Percentiles rank a stretch among this genome's conserved stretches.
phyloP scores from a whole-genome alignment of 1,284 basidiomycete genomes.

The Trichosporon sp. region DNA sequence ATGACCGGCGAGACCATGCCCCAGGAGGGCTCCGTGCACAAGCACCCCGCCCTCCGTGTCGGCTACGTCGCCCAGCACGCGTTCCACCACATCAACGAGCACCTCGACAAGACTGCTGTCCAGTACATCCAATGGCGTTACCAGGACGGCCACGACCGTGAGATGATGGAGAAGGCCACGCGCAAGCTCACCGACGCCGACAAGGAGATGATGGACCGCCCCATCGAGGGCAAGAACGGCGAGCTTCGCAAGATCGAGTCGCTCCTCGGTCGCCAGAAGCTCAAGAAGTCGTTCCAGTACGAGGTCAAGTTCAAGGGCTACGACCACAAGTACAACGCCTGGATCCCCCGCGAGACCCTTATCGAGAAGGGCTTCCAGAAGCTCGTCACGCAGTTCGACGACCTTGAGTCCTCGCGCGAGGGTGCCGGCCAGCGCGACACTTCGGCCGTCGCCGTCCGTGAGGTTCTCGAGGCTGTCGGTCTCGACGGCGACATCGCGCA shows the following conservation, averaged over 20 bases:
- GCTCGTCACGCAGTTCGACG: slow-evolving; percentile 91
- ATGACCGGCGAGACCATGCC: slow-evolving; percentile 93
- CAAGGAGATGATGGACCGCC: slow-evolving; percentile 70
- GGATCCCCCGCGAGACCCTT: slow-evolving; percentile 87
- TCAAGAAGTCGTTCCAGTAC: slow-evolving; percentile 93
- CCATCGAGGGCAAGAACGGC: slow-evolving; percentile 89
- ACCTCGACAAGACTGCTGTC: slow-evolving; percentile 91
- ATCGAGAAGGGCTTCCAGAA: slow-evolving; percentile 86
- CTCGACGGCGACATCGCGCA: slow-evolving; percentile 95
- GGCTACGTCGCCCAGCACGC: slow-evolving; percentile 98
- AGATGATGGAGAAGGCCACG: slow-evolving; percentile 87
- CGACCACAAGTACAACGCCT: slow-evolving; percentile 86
- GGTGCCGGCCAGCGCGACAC: slow-evolving; percentile 86
- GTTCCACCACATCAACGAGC: slow-evolving; percentile 90
- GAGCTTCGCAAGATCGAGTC: slow-evolving; percentile 80
- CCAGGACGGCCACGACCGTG: slow-evolving; percentile 97
- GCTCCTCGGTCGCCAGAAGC: slow-evolving; percentile 92
- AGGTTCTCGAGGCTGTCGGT: slow-evolving; percentile 89
- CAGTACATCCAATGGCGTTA: slow-evolving; percentile 98
- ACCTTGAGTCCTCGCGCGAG: slow-evolving; percentile 90
- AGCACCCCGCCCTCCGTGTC: slow-evolving; percentile 91
- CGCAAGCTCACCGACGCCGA: slow-evolving; percentile 88
- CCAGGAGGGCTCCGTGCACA: slow-evolving; percentile 89
- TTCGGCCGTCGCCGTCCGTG: slow-evolving; percentile 69
- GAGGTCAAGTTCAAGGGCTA: slow-evolving; percentile 96